phyloP scores from a whole-genome alignment of 805 yeast genomes.

The Yarrowia sp. region DNA sequence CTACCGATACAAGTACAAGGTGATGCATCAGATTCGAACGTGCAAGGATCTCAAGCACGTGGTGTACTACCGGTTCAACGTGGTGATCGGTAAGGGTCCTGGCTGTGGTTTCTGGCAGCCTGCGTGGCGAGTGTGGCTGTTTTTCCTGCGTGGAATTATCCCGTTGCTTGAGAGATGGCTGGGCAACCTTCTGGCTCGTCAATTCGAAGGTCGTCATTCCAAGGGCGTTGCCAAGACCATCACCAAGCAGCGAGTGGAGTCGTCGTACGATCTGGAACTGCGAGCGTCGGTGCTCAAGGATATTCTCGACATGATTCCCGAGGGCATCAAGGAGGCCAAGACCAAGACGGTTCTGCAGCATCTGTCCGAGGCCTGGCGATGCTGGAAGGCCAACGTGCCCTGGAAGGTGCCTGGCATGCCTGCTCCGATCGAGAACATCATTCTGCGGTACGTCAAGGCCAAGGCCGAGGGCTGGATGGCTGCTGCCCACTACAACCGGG shows the following conservation, averaged over 20 bases:
- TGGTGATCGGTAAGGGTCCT: slow-evolving; percentile 93
- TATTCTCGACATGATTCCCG: slow-evolving; percentile 96
- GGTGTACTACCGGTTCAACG: slow-evolving; percentile 83
- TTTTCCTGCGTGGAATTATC: slow-evolving; percentile 86
- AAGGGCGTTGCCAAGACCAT: slow-evolving; percentile 92
- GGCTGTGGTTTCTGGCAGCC: slow-evolving; percentile 99
- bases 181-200: slow-evolving; percentile 87
- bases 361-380: slow-evolving; percentile 97
- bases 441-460: slow-evolving; percentile 87
- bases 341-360: slow-evolving; percentile 90
- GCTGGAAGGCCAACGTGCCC: slow-evolving; percentile 98
- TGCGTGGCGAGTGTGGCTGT: slow-evolving; percentile 96
- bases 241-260: slow-evolving; percentile 94
- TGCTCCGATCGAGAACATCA: slow-evolving; percentile 82
- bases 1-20: slow-evolving; percentile 94
- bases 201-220: slow-evolving; percentile 92
- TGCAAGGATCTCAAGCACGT: slow-evolving; percentile 95
- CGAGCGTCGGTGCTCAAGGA: slow-evolving; percentile 96
- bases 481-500: slow-evolving; percentile 91
- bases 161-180: slow-evolving; percentile 95
- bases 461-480: slow-evolving; percentile 97
- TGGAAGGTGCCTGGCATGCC: slow-evolving; percentile 99
- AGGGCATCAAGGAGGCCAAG: slow-evolving; percentile 85
- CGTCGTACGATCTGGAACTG: slow-evolving; percentile 90
- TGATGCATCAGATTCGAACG: slow-evolving; percentile 96